Base-by-base conservation (phyloP, 129 eudicot species). In the Artemisia argyi region DNA sequence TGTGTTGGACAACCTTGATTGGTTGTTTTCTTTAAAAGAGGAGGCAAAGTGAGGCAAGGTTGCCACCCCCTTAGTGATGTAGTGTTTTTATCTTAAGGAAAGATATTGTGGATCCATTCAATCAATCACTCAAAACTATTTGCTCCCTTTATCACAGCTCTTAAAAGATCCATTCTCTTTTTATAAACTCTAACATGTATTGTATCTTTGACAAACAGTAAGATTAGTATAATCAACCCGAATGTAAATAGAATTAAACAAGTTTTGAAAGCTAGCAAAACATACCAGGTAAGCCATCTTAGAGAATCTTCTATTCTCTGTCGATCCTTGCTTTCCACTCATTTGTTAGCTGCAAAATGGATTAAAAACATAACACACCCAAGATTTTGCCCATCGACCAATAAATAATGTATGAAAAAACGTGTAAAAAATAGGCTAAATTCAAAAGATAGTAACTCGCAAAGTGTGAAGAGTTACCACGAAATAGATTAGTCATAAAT, bases 91-190 rank as follows among this genome's bases (percentile, higher is more conserved):
- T 32, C 7, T 32, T 5, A 32, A 32, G 42, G 42, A 32, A 32
- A 32, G 42, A 32, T 32, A 4, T 32, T 32, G 4, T 32, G 39
- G 39, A 32, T 32, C 39, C 39, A 4, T 32, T 32, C 5, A 2
- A 3, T 4, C 39, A 32, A 32, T 32, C 39, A 32, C 4, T 32
- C 39, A 32, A 32, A 32, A 32, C 5, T 4, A 32, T 32, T 32
- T 24, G 95, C 92, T 71, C 96, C 96, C 19, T 85, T 63, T 67
- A 93, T 89, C 32, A 87, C 98, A 16, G 98, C 98, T 73, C 95
- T 85, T 79, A 93, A 79, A 4, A 93, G 88, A 80, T 93, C 98
- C 95, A 93, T 89, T 66, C 98, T 83, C 61, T 90, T 71, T 74
- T 89, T 96, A 73, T 84, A 93, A 4, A 83, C 98, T 88, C 96